Evolutionary conservation across 768 basidiomycete species (phyloP).

Genomic region (Kwoniella bestiolae): DNA sequence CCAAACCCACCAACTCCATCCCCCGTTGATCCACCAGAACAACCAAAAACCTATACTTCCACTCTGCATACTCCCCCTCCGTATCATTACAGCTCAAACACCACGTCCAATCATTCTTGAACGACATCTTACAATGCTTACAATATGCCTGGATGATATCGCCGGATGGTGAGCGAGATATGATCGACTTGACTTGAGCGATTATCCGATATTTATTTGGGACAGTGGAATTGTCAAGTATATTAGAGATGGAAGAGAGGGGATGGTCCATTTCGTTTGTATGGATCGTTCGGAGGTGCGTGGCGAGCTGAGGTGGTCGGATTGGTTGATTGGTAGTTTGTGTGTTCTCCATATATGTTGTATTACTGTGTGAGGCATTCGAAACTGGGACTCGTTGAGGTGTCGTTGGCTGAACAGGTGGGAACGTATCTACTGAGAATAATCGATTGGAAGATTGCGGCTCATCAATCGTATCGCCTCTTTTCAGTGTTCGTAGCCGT

Average conservation of each 20-base stretch:
- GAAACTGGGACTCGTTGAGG: neutral
- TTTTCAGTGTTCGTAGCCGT: constrained; percentile 29
- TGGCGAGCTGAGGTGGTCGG: neutral
- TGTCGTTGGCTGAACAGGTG: neutral
- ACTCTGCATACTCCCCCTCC: constrained; percentile 27
- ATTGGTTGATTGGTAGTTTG: neutral
- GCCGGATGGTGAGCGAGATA: constrained; percentile 8
- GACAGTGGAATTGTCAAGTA: constrained; percentile 29
- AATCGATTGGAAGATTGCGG: neutral
- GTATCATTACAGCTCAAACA: constrained; percentile 44
- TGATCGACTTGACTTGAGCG: constrained; percentile 35
- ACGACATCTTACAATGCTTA: constrained; percentile 28
- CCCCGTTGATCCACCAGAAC: constrained; percentile 23
- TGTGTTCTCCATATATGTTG: no score
- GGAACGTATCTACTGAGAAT: neutral
- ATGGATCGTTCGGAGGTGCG: constrained; percentile 27
- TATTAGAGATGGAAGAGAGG: constrained; percentile 25
- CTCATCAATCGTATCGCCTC: constrained; percentile 17
- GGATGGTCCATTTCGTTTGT: constrained; percentile 25
- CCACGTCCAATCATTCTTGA: constrained; percentile 17
- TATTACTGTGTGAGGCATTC: no score
- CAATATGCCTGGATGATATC: constrained; percentile 32
- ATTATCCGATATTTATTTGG: constrained; percentile 40
- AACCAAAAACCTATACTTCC: constrained; percentile 41
- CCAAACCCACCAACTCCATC: constrained; percentile 27